These are phyloP conservation scores for Entoloma clypeatum DNA, from an alignment of 1,284 basidiomycete species.

Conservation along the genomic window DNA sequence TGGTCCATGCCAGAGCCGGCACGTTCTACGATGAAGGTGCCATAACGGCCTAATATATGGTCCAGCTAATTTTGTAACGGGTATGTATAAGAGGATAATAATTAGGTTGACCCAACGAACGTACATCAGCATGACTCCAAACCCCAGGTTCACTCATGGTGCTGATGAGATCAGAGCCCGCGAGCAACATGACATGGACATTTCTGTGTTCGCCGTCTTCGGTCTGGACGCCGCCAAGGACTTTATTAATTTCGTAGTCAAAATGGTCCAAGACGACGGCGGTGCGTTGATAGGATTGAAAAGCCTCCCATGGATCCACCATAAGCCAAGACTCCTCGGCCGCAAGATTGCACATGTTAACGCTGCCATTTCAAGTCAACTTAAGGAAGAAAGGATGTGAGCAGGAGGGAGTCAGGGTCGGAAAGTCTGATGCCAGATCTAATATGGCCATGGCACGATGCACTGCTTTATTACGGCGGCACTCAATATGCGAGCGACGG, in stretches of 20 bases:
- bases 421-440: constrained; percentile 23
- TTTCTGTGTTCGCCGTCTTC: constrained; percentile 59
- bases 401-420: constrained; percentile 10
- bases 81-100: constrained; percentile 5
- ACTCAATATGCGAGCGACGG: too few relatives aligned
- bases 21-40: constrained; percentile 93
- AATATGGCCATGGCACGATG: too few relatives aligned
- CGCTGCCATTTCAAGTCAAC: constrained; percentile 40
- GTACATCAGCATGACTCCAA: constrained; percentile 91
- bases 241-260: constrained; percentile 87
- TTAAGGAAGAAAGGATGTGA: constrained; percentile 8
- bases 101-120: constrained; percentile 20
- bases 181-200: constrained; percentile 88
- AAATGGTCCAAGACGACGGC: constrained; percentile 96
- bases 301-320: constrained; percentile 97
- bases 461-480: too few relatives aligned
- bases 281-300: constrained; percentile 91
- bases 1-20: constrained; percentile 91
- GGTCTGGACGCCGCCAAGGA: constrained; percentile 68
- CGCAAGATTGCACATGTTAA: constrained; percentile 86
- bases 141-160: constrained; percentile 99
- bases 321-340: constrained; percentile 85
- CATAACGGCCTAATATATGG: constrained; percentile 93
- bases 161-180: constrained; percentile 95
- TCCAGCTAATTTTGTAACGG: constrained; percentile 61